Conservation (phyloP, 176 grass and related monocot species). For the Carex parvula region DNA sequence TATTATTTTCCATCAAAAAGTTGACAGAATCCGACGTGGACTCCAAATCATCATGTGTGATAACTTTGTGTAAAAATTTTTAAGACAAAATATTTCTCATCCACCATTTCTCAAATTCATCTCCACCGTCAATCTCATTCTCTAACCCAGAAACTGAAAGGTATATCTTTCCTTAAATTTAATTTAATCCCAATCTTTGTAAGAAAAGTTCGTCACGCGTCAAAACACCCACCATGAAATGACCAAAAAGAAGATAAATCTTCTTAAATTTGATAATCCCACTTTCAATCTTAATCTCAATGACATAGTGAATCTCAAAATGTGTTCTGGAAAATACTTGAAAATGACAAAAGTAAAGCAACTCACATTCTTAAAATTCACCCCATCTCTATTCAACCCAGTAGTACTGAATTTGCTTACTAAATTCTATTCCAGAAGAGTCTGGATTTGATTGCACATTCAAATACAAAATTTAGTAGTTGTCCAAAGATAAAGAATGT, state of each 20-base stretch:
- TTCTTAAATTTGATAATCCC: background rate
- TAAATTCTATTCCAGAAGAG: background rate
- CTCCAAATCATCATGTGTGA: too few relatives aligned
- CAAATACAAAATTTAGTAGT: too few relatives aligned
- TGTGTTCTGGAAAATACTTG: background rate
- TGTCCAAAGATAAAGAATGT: too few relatives aligned
- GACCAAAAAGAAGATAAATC: background rate
- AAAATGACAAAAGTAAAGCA: background rate
- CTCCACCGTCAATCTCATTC: background rate
- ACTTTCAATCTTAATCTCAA: background rate
- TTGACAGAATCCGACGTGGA: too few relatives aligned
- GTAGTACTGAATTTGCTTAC: background rate
- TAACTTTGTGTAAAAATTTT: too few relatives aligned
- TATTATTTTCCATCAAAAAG: too few relatives aligned
- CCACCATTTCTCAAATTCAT: background rate
- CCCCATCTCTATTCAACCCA: background rate
- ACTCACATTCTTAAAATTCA: background rate
- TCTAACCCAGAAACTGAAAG: background rate
- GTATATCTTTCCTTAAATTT: background rate
- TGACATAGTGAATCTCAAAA: background rate
- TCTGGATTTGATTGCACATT: too few relatives aligned
- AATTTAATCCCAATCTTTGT: background rate
- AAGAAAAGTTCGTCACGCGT: background rate
- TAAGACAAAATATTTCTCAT: too few relatives aligned
- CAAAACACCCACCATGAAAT: background rate